These are phyloP conservation scores for Lecanoromycetidae sp. DNA, from an alignment of 2,329 filamentous ascomycete genomes.

Conservation along the genomic window DNA sequence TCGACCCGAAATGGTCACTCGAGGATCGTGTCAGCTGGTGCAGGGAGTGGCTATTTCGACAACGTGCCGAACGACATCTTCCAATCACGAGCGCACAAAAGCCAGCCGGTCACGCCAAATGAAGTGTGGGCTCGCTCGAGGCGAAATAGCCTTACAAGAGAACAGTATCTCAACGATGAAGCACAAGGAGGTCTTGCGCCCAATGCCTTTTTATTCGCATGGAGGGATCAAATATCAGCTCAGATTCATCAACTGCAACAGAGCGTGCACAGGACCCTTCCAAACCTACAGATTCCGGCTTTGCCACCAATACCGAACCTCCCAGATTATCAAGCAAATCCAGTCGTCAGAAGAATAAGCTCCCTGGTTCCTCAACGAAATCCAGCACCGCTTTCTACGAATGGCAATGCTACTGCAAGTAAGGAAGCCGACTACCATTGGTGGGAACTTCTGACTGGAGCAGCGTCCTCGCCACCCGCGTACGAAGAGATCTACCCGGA, in stretches of 20 bases:
- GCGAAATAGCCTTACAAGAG: conserved; percentile 16
- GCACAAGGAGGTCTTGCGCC: conserved; percentile 22
- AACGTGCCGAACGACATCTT: too few species aligned
- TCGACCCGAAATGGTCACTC: conserved; percentile 53
- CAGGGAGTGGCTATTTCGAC: background rate
- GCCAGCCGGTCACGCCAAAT: conserved; percentile 5
- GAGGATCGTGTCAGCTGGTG: conserved; percentile 19
- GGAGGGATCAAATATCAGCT: conserved; percentile 60
- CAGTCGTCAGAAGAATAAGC: conserved; percentile 59
- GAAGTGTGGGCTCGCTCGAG: conserved; percentile 14
- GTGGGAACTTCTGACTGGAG: conserved; percentile 54
- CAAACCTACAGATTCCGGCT: conserved; percentile 43
- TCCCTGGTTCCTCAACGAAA: conserved; percentile 58
- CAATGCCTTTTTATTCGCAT: conserved; percentile 38
- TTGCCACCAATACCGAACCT: conserved; percentile 50
- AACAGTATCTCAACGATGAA: conserved; percentile 14
- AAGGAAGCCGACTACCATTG: conserved; percentile 46
- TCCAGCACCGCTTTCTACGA: conserved; percentile 38
- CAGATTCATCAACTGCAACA: conserved; percentile 70
- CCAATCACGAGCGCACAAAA: conserved; percentile 1
- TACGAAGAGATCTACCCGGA: conserved; percentile 69
- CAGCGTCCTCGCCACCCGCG: conserved; percentile 44
- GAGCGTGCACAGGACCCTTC: conserved; percentile 53
- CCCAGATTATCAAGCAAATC: conserved; percentile 61
- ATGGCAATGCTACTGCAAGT: conserved; percentile 28